Conservation (phyloP, 805 yeast species). For the Wickerhamiella lipophila region DNA sequence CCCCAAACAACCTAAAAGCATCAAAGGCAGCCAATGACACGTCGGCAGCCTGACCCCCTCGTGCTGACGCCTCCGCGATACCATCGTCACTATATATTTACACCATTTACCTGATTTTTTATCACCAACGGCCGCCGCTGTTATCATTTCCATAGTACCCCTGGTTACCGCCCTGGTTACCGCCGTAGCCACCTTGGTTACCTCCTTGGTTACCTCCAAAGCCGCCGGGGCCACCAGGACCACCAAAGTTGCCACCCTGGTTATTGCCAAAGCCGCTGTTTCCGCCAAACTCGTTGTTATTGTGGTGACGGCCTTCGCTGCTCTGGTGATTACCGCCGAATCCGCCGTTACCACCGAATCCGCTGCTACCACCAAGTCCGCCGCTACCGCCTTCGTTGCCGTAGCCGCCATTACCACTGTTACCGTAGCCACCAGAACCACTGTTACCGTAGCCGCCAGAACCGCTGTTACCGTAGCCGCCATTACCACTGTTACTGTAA, state of each 20-base stretch:
- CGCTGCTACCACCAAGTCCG: slow-evolving; percentile 4
- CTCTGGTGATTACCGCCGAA: slow-evolving; percentile 3
- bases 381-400: not conserved
- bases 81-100: not conserved
- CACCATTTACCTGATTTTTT: not conserved
- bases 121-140: slow-evolving; percentile 2
- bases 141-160: slow-evolving; percentile 5
- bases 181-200: slow-evolving; percentile 9
- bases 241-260: slow-evolving; percentile 24
- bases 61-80: no score
- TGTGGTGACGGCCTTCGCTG: slow-evolving; percentile 18
- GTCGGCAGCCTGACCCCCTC: no score
- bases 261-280: slow-evolving; percentile 16
- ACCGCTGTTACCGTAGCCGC: slow-evolving; percentile 17
- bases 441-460: not conserved
- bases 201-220: slow-evolving; percentile 10
- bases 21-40: no score
- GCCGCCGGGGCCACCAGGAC: slow-evolving; percentile 13
- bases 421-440: slow-evolving; percentile 2
- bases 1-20: no score
- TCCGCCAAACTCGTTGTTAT: slow-evolving; percentile 19
- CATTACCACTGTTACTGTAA: slow-evolving; percentile 11
- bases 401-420: not conserved
- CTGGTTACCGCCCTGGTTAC: slow-evolving; percentile 9
- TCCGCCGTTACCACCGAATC: slow-evolving; percentile 1